phyloP scores from a whole-genome alignment of 2,329 filamentous ascomycete species.

The Fusarium mundagurra region DNA sequence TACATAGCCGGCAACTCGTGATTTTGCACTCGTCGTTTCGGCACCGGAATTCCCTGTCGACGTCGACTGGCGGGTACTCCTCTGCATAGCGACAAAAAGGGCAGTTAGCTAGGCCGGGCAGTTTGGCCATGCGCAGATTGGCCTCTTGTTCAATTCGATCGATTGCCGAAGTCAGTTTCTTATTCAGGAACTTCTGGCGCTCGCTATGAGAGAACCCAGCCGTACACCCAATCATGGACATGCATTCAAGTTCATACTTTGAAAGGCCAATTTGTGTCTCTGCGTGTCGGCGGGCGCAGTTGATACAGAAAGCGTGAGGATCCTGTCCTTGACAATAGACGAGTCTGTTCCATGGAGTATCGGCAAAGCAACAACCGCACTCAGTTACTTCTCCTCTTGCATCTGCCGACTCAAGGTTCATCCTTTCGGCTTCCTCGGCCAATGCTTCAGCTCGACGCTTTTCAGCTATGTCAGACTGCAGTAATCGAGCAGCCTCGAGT shows the following conservation, averaged over 20 bases:
- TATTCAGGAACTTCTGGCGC: conserved; percentile 65
- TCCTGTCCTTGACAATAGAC: conserved; percentile 70
- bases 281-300: conserved; percentile 72
- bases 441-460: conserved; percentile 48
- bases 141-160: conserved; percentile 77
- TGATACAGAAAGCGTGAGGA: conserved; percentile 74
- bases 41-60: conserved; percentile 79
- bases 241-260: conserved; percentile 75
- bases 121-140: conserved; percentile 72
- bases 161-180: conserved; percentile 68
- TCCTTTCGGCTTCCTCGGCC: conserved; percentile 44
- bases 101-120: conserved; percentile 79
- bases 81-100: conserved; percentile 86
- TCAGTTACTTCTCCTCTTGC: conserved; percentile 67
- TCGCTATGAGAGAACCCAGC: conserved; percentile 68
- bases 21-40: conserved; percentile 70
- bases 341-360: conserved; percentile 73
- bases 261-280: conserved; percentile 74
- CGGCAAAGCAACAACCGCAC: conserved; percentile 78
- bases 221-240: conserved; percentile 74
- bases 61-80: conserved; percentile 73
- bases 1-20: conserved; percentile 75
- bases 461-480: not conserved
- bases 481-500: conserved; percentile 30
- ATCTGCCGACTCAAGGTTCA: conserved; percentile 55